Base-by-base conservation (phyloP, 495 filamentous ascomycete species). In the Parmelia sp. region DNA sequence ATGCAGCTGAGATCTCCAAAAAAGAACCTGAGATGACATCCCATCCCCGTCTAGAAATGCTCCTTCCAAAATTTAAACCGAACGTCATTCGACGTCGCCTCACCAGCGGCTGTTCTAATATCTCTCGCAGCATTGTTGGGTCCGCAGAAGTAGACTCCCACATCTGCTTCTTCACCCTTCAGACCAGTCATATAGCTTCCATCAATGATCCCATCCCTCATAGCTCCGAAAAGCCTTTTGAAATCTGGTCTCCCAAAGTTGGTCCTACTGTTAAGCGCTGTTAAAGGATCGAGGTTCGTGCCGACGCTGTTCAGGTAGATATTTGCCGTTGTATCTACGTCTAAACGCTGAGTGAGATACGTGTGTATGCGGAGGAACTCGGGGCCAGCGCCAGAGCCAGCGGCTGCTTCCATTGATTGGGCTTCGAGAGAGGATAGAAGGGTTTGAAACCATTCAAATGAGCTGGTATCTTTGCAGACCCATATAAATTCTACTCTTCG, bases 41-140 rank as follows among this genome's bases (percentile, higher is more conserved):
- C n/a, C n/a, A 47, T 25, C 49, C 12, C 27, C 17, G n/a, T 33
- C 57, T 68, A 71, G 53, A 83, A 88, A 81, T 99, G 92, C 77
- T 99, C 94, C 78, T 97, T 99, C 94, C 94, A 99, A 81, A 99
- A 99, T 73, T 90, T 91, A 79, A 97, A 99, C 62, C 83, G 84
- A 62, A 98, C 89, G 67, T 96, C 90, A 65, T 80, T 83, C 10
- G 81, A 86, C 25, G 85, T 89, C 10, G 87, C 86, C 53, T 75
- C 70, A 69, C 84, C 87, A 58, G 90, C 87, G 19, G 94, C 92
- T 71, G 86, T 86, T 72, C 86, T 86, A 70, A 99, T 97, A 72
- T 92, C 85, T 68, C 91, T 81, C 1, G 93, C 93, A 71, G 84
- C 84, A n/a, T 81, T 78, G 67, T 86, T 90, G 3, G 89, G 89